Evolutionary conservation across 441 rosid genomes (phyloP).

Genomic region (Erysimum pusillum): DNA sequence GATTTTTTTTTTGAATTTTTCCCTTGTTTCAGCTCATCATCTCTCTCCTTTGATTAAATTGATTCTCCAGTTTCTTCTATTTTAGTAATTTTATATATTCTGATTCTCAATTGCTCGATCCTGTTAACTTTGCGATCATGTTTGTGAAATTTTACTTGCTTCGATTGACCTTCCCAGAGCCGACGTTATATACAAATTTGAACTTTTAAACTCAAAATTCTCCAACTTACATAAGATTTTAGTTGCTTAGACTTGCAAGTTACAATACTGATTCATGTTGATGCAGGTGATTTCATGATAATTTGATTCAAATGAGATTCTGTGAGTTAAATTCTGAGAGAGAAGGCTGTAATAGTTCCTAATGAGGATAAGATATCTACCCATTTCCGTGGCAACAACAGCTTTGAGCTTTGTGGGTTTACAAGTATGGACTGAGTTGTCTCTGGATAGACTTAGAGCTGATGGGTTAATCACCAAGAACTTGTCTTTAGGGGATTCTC

Average conservation of each 20-base stretch:
- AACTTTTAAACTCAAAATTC: background rate
- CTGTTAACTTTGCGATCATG: background rate
- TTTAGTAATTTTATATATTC: background rate
- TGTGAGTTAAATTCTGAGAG: constrained; percentile 48
- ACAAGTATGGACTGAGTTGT: constrained; percentile 73
- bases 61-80: background rate
- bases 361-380: constrained; percentile 77
- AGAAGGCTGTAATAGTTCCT: constrained; percentile 45
- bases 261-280: constrained; percentile 7
- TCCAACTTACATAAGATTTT: background rate
- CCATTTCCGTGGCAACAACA: constrained; percentile 70
- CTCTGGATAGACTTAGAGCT: constrained; percentile 62
- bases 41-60: background rate
- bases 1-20: background rate
- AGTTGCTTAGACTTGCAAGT: background rate
- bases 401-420: constrained; percentile 76
- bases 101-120: background rate
- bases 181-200: background rate
- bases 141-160: too few species aligned
- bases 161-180: background rate
- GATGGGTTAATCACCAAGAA: constrained; percentile 62
- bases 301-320: constrained; percentile 52
- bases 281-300: constrained; percentile 47
- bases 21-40: background rate
- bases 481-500: constrained; percentile 58